phyloP scores from a whole-genome alignment of 2,329 filamentous ascomycete genomes.

The Colletotrichum limetticola region DNA sequence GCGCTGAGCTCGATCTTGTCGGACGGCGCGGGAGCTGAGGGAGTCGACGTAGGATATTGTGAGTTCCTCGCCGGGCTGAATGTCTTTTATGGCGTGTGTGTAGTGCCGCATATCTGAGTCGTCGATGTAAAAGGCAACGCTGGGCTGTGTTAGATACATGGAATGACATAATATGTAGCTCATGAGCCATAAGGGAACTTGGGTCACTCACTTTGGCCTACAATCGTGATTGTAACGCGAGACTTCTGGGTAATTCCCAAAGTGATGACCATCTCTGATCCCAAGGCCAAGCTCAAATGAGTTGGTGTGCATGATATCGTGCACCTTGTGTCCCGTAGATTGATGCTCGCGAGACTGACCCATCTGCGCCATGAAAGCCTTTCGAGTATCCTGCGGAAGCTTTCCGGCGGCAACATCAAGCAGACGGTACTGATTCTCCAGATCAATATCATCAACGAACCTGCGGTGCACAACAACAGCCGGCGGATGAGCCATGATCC shows the following conservation, averaged over 20 bases:
- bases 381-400: constrained; percentile 37
- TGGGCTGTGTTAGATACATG: constrained; percentile 37
- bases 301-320: constrained; percentile 47
- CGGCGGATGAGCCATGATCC: constrained; percentile 45
- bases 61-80: constrained; percentile 47
- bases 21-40: constrained; percentile 33
- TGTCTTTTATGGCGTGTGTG: constrained; percentile 49
- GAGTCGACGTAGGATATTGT: constrained; percentile 45
- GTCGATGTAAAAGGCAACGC: constrained; percentile 42
- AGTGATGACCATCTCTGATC: constrained; percentile 36
- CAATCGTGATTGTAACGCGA: constrained; percentile 50
- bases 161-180: too few species aligned
- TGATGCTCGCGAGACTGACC: constrained; percentile 32
- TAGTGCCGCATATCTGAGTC: constrained; percentile 45
- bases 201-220: constrained; percentile 12
- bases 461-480: constrained; percentile 41
- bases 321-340: constrained; percentile 39
- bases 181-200: too few species aligned
- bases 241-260: constrained; percentile 35
- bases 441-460: constrained; percentile 36
- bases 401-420: constrained; percentile 41
- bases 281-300: constrained; percentile 42
- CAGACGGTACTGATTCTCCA: constrained; percentile 39
- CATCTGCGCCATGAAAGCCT: constrained; percentile 41
- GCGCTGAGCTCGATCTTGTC: constrained; percentile 38